Base-by-base conservation (phyloP, 2,329 filamentous ascomycete species). In the Purpureocillium takamizusanense region DNA sequence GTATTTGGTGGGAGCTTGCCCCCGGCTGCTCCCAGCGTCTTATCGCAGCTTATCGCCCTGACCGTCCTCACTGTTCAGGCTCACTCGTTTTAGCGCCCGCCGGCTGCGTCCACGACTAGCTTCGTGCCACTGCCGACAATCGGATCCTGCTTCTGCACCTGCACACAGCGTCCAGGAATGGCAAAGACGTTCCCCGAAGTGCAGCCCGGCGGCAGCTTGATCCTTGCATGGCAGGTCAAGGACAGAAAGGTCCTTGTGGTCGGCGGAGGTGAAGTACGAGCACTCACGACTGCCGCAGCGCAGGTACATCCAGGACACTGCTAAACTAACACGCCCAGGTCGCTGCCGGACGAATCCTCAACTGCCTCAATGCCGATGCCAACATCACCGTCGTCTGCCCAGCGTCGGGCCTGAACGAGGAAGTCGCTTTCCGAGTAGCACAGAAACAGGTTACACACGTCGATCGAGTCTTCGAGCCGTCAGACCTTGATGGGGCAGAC, bases 361-460 rank as follows among this genome's bases (percentile, higher is more conserved):
- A 94, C 64, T 82, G 90, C 44, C 86, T 95, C 63, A 94, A 95
- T 58, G 92, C 92, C 61, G 90, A 97, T 54, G 92, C 90, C 55
- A 76, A 78, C 57, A 86, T 98, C 40, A 90, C 83, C 15, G 81
- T 97, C 45, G 78, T 97, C 21, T 86, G 81, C 45, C 92, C 92
- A 2, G 64, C 75, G 36, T 69, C 79, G 4, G 87, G 90, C 37
- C 76, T 97, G 39, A 94, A 94, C 60, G 75, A 83, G 11, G 92
- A 98, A 65, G 90, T 97, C 31, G 80, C 83, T 37, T 80, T 85
- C 61, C 86, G 92, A 43, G 72, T 95, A 39, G 69, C 78, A 39
- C 70, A 83, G 49, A 72, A 77, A 33, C 83, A 94, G 56, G 79
- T 97, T 42, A 74, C 76, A 28, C 85, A 95, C 61, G 57, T 89